phyloP scores from a whole-genome alignment of 2,329 filamentous ascomycete genomes.

The Diaporthe humulicola region DNA sequence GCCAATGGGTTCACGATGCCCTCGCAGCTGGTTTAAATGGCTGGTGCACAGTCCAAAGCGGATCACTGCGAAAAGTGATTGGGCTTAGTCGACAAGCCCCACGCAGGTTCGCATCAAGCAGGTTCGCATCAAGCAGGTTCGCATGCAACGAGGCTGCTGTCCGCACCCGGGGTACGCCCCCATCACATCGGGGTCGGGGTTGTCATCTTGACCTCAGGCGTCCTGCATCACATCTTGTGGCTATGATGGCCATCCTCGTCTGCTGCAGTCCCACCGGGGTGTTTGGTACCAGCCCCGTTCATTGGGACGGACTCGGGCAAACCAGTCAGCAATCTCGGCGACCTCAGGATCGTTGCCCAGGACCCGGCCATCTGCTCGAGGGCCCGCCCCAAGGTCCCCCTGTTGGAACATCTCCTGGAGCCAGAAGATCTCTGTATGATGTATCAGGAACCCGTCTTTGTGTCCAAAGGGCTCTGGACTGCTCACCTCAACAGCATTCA shows the following conservation, averaged over 20 bases:
- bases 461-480: not conserved
- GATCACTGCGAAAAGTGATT: not conserved
- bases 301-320: not conserved
- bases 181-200: slow-evolving; percentile 4
- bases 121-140: accelerated
- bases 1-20: not conserved
- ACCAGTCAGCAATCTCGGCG: not conserved
- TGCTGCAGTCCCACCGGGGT: not conserved
- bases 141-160: not conserved
- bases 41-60: not conserved
- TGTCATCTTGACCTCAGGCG: not conserved
- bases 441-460: not conserved
- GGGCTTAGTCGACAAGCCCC: not conserved
- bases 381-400: no score
- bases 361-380: no score
- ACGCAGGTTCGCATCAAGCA: accelerated
- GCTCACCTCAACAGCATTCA: not conserved
- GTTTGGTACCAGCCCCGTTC: not conserved
- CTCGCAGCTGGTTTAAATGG: not conserved
- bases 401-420: not conserved
- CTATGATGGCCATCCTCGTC: not conserved
- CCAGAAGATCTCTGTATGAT: not conserved
- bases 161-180: not conserved
- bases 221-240: not conserved
- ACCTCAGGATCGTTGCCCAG: not conserved